phyloP scores from a whole-genome alignment of 495 filamentous ascomycete species.

The Tirmania nivea region DNA sequence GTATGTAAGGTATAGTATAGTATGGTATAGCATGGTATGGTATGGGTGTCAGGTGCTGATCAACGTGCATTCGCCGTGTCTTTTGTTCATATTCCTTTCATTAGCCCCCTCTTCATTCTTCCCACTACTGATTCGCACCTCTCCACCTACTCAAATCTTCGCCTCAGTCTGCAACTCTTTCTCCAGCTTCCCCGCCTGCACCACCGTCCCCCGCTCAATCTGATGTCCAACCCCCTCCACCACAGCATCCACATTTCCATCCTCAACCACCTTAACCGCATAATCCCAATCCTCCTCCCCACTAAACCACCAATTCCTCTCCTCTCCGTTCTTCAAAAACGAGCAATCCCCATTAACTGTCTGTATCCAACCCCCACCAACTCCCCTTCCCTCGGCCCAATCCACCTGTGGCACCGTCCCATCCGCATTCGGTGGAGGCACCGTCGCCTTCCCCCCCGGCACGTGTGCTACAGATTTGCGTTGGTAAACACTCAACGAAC shows the following conservation, averaged over 20 bases:
- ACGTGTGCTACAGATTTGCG: constrained; percentile 12
- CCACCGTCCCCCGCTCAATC: constrained; percentile 9
- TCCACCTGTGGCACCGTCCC: constrained; percentile 23
- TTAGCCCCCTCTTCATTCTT: no score
- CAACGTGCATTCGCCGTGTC: no score
- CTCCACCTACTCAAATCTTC: neutral
- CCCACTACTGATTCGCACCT: neutral
- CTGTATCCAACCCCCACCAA: constrained; percentile 64
- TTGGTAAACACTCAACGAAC: constrained; percentile 45
- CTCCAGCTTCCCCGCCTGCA: constrained; percentile 3
- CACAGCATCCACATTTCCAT: neutral
- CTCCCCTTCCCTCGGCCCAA: constrained; percentile 44
- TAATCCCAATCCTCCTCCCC: constrained; percentile 18
- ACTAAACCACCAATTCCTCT: constrained; percentile 31
- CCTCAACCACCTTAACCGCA: neutral
- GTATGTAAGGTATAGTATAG: no score
- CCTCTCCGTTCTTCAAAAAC: constrained; percentile 56
- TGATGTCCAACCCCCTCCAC: constrained; percentile 1
- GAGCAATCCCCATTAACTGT: constrained; percentile 61
- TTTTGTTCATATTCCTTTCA: no score
- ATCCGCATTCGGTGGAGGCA: constrained; percentile 4
- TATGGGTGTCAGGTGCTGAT: no score
- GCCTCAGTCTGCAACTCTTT: neutral
- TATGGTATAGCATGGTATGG: no score
- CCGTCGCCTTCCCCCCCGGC: constrained; percentile 6